Conservation (phyloP, 2,329 filamentous ascomycete genomes). For the Ramularia endophylla region DNA sequence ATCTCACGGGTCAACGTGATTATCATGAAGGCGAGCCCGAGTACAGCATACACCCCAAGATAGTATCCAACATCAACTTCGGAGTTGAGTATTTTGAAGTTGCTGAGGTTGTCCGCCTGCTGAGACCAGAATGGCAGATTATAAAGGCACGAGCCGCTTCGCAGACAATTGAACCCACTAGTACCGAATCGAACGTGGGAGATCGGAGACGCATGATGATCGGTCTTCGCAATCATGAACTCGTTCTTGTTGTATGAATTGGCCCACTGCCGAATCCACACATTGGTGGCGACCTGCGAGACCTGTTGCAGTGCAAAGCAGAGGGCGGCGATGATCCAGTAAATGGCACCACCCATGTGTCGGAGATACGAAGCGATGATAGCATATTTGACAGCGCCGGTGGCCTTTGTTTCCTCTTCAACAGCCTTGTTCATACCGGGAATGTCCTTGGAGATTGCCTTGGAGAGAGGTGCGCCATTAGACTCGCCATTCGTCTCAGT, state of each 20-base stretch:
- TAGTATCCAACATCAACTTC: slow-evolving; percentile 76
- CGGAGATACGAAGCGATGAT: slow-evolving; percentile 80
- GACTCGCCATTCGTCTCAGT: slow-evolving; percentile 33
- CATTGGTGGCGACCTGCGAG: slow-evolving; percentile 76
- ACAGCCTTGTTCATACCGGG: slow-evolving; percentile 47
- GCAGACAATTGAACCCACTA: slow-evolving; percentile 42
- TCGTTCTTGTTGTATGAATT: slow-evolving; percentile 66
- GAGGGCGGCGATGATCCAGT: slow-evolving; percentile 71
- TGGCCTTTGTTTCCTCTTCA: slow-evolving; percentile 66
- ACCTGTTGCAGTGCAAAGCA: slow-evolving; percentile 81
- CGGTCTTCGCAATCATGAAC: slow-evolving; percentile 26
- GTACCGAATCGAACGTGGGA: slow-evolving; percentile 38
- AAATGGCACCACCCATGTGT: slow-evolving; percentile 96
- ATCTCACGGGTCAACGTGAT: slow-evolving; percentile 77
- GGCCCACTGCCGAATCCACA: slow-evolving; percentile 95
- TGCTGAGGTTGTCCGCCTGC: slow-evolving; percentile 13
- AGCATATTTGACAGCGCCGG: slow-evolving; percentile 78
- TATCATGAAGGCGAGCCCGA: slow-evolving; percentile 71
- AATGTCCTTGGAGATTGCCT: slow-evolving; percentile 37
- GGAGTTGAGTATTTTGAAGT: slow-evolving; percentile 16
- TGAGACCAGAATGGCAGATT: slow-evolving; percentile 29
- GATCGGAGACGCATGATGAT: slow-evolving; percentile 30
- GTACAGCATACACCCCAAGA: slow-evolving; percentile 70
- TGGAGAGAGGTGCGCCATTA: slow-evolving; percentile 43
- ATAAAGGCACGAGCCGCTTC: slow-evolving; percentile 48